Percentiles rank a stretch among this genome's conserved stretches.
phyloP scores from a whole-genome alignment of 441 rosid genomes.

The Syzygium malaccense region DNA sequence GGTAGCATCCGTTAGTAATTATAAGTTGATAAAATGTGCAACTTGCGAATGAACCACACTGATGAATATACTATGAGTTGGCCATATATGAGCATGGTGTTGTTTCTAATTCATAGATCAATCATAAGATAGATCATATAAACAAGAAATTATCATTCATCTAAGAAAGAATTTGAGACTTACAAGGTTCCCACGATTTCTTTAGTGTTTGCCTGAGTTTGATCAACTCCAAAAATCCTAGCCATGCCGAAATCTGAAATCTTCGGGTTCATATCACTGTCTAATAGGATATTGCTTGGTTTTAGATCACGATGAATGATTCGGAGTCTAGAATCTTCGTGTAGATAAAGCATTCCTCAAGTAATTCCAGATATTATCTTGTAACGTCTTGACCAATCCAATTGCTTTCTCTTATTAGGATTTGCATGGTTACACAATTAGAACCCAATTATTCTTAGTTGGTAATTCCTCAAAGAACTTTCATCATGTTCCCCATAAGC shows the following conservation, averaged over 20 bases:
- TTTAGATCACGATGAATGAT: neutral
- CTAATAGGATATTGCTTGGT: neutral
- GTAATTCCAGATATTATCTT: neutral
- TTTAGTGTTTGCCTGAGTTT: neutral
- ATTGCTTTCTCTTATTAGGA: neutral
- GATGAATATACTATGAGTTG: neutral
- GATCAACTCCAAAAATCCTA: neutral
- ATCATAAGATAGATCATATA: too few relatives aligned
- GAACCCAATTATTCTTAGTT: neutral
- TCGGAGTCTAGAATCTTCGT: neutral
- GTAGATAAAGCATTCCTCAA: neutral
- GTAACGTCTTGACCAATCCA: neutral
- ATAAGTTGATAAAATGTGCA: neutral
- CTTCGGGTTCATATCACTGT: neutral
- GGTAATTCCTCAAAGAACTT: neutral
- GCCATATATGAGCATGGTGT: neutral
- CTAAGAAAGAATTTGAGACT: too few relatives aligned
- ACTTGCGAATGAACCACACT: neutral
- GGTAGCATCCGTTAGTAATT: neutral
- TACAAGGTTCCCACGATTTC: too few relatives aligned
- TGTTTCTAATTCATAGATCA: too few relatives aligned
- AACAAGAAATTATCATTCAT: too few relatives aligned
- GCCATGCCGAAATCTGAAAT: neutral
- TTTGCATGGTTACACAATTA: neutral
- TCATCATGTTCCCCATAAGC: neutral